These are phyloP conservation scores for Coccomyxa sp. DNA, from an alignment of 139 green algal species.

Conservation along the genomic window DNA sequence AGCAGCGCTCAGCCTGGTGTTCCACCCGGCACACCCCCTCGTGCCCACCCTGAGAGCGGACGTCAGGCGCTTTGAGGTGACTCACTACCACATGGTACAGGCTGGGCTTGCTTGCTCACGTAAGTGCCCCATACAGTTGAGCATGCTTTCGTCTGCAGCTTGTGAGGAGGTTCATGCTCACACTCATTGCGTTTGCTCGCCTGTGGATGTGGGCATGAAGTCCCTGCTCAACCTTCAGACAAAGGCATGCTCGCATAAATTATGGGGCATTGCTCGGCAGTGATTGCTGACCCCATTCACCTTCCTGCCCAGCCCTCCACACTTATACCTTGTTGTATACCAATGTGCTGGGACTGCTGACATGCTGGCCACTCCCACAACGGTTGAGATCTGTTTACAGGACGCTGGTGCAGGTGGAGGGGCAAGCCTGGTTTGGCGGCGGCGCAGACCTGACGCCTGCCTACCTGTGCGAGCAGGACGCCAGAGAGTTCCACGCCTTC, in stretches of 20 bases:
- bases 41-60: conserved; percentile 94
- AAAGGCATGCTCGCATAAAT: neutral
- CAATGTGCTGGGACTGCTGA: no score
- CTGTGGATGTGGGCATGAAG: neutral
- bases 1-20: conserved; percentile 90
- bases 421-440: conserved; percentile 85
- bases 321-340: no score
- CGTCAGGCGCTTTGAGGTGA: conserved; percentile 85
- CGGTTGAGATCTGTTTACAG: no score
- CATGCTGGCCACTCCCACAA: no score
- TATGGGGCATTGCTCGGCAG: no score
- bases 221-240: neutral
- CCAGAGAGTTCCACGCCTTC: conserved; percentile 71
- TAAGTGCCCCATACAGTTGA: neutral
- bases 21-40: conserved; percentile 80
- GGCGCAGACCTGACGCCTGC: conserved; percentile 93
- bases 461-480: conserved; percentile 82
- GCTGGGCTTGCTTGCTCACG: neutral
- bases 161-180: no score
- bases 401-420: conserved; percentile 50
- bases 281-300: no score
- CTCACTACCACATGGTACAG: neutral
- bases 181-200: neutral
- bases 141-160: neutral
- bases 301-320: no score